Evolutionary conservation across 257 asterid genomes (phyloP).

Genomic region (Phtheirospermum japonicum): DNA sequence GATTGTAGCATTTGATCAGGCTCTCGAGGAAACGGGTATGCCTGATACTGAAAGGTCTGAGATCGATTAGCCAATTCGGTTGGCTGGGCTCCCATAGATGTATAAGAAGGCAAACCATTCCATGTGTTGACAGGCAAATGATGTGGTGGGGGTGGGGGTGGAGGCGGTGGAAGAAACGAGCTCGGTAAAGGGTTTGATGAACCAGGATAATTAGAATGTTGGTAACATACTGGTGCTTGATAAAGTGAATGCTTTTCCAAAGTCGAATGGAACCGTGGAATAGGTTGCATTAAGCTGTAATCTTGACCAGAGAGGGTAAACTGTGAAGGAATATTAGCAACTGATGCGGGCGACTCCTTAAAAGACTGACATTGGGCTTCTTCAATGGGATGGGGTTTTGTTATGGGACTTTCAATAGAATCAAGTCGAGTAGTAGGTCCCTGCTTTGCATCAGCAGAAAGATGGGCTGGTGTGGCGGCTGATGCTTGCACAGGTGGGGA

Average conservation of each 20-base stretch:
- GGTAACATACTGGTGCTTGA: conserved; percentile 55
- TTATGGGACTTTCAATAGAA: conserved; percentile 28
- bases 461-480: conserved; percentile 32
- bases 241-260: conserved; percentile 37
- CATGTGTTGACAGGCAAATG: conserved; percentile 26
- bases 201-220: conserved; percentile 46
- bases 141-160: conserved; percentile 44
- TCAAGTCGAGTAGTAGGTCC: conserved; percentile 21
- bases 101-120: conserved; percentile 40
- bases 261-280: conserved; percentile 30
- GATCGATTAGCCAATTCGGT: conserved; percentile 40
- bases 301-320: conserved; percentile 37
- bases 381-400: conserved; percentile 31
- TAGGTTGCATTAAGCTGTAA: conserved; percentile 35
- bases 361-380: conserved; percentile 36
- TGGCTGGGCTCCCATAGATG: conserved; percentile 40
- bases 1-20: conserved; percentile 39
- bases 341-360: conserved; percentile 35
- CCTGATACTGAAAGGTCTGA: conserved; percentile 45
- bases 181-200: conserved; percentile 45
- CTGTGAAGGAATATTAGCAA: conserved; percentile 34
- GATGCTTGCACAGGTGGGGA: conserved; percentile 32
- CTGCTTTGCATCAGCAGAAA: conserved; percentile 31
- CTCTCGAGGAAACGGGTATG: conserved; percentile 35
- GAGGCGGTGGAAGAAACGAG: conserved; percentile 56